Evolutionary conservation across 306 rosid genomes (phyloP), one percentile per base, ranked within the genome.

Genomic region (Prunus fruticosa): DNA sequence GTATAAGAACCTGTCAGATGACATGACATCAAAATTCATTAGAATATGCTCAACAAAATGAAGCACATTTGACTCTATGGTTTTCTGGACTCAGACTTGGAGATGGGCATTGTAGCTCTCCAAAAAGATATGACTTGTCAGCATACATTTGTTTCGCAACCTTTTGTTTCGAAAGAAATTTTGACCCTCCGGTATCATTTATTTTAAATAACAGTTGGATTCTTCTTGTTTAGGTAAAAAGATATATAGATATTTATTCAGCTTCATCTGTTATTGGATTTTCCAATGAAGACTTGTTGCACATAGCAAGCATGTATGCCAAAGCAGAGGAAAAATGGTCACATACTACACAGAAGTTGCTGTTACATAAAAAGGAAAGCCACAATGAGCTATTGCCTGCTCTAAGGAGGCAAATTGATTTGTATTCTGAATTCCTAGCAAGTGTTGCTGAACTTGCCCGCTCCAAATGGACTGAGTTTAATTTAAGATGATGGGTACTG

Each of bases 391-490:
- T 82, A 74, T 51, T 88, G 67, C 87, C 87, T 57, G 80, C 80
- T 73, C 92, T 92, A 49, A 83, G 80, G 87, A 80, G 50, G 85
- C 97, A 95, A 82, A 88, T 90, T 76, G 86, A 90, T 67, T 85
- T 86, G 34, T 92, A 87, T 80, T 80, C 87, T 66, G 79, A 79
- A 77, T 95, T 95, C 75, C 88, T 92, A 70, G 75, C 89, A 70
- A 85, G 84, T 9, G 88, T 92, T 14, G 93, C 96, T 18, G 96
- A 92, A 83, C 91, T 91, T 67, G 98, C 98, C 65, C 97, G 98
- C 69, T 88, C 93, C 63, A 95, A 95, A 82, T 95, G 98, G 98
- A 95, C 96, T 0, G 97, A 95, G 87, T 95, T 95, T 89, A 87
- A 92, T 84, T 85, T 95, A 62, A 65, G 67, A 82, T 89, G 90